phyloP scores from a whole-genome alignment of 805 yeast genomes.

The Metschnikowia dekortorum region DNA sequence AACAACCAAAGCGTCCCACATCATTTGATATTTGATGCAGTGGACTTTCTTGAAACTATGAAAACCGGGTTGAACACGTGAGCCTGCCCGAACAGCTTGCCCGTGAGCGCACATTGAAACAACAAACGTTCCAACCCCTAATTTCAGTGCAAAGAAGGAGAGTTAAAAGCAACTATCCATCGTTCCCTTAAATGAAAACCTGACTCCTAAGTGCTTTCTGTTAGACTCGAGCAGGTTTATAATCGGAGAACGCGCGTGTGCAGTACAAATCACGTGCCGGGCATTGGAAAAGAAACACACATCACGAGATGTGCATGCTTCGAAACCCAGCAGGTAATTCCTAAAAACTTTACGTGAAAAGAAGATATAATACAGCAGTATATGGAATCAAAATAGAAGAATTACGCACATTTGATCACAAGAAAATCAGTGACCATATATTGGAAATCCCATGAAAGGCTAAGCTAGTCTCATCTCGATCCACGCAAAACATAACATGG shows the following conservation, averaged over 20 bases:
- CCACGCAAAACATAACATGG: conserved; percentile 31
- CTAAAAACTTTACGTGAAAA: not conserved
- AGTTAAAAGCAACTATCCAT: no score
- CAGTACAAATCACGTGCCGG: not conserved
- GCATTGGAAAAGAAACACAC: not conserved
- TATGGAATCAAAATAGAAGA: not conserved
- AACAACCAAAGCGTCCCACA: no score
- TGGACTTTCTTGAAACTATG: no score
- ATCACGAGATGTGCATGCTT: not conserved
- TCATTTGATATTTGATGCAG: no score
- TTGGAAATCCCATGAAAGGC: not conserved
- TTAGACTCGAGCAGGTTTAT: no score
- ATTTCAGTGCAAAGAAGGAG: no score
- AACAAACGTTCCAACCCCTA: no score
- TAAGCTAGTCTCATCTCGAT: not conserved
- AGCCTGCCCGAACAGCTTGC: no score
- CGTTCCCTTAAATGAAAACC: no score
- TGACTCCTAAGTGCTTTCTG: no score
- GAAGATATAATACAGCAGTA: not conserved
- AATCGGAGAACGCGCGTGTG: not conserved
- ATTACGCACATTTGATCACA: not conserved
- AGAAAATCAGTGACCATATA: not conserved
- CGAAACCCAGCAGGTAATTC: not conserved
- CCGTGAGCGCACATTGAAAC: no score
- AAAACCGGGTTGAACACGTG: no score